Conservation (phyloP, 371 early-diverging fungal species). For the Zychaea mexicana region DNA sequence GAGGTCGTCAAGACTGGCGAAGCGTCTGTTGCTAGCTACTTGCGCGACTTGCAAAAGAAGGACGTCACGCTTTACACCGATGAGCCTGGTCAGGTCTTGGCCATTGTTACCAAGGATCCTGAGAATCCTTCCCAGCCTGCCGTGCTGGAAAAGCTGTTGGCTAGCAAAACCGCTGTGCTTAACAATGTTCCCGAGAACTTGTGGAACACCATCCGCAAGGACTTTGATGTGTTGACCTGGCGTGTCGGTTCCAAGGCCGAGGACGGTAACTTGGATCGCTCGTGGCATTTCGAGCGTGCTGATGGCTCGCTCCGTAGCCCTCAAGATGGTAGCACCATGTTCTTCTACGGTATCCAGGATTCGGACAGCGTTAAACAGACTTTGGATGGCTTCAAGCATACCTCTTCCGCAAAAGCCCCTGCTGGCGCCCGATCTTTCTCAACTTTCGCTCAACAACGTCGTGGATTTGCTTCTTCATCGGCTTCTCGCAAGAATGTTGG, state of each 20-base stretch:
- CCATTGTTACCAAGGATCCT: conserved; percentile 69
- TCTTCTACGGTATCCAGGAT: conserved; percentile 90
- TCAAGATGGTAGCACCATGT: conserved; percentile 72
- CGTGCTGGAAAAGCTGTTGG: conserved; percentile 30
- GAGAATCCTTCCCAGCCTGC: conserved; percentile 53
- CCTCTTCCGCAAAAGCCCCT: conserved; percentile 20
- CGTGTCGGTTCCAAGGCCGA: conserved; percentile 32
- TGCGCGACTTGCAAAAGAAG: conserved; percentile 62
- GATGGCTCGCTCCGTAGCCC: conserved; percentile 78
- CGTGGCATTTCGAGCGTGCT: conserved; percentile 94
- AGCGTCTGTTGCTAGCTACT: conserved; percentile 73
- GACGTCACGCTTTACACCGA: conserved; percentile 77
- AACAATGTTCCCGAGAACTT: conserved; percentile 91
- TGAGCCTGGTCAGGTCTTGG: conserved; percentile 85
- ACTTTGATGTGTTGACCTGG: conserved; percentile 59
- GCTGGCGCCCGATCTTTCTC: conserved; percentile 31
- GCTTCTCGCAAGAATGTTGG: conserved; percentile 68
- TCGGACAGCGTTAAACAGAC: conserved; percentile 68
- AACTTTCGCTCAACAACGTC: conserved; percentile 48
- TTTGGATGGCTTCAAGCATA: conserved; percentile 27
- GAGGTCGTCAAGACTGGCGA: conserved; percentile 66
- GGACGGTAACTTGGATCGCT: conserved; percentile 54
- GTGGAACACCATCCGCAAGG: conserved; percentile 78
- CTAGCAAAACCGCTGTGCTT: conserved; percentile 73
- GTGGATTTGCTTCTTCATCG: conserved; percentile 45